A percentile compares a stretch with the other conserved stretches of the same genome.
These are phyloP conservation scores for Apiotrichum akiyoshidainum DNA, from an alignment of 1,284 basidiomycete genomes.

Conservation along the genomic window DNA sequence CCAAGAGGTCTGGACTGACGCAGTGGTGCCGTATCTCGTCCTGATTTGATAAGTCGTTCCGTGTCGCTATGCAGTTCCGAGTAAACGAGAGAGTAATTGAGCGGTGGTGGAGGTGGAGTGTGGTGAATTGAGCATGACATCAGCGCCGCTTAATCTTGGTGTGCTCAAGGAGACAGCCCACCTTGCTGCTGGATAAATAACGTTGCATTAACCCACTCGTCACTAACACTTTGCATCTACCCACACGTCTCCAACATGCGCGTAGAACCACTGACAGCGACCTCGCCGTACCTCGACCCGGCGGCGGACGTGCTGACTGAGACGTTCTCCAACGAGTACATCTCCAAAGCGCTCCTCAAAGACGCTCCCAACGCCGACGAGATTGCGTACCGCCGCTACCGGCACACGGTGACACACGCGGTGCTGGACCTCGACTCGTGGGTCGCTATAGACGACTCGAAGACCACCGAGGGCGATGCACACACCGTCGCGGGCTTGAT, in stretches of 20 bases:
- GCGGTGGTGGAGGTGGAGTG: too few species aligned
- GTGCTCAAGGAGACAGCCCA: too few species aligned
- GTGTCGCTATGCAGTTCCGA: too few species aligned
- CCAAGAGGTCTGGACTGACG: slow-evolving; percentile 4
- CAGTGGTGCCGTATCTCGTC: not conserved
- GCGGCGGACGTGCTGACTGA: not conserved
- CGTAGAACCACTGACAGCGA: slow-evolving; percentile 1
- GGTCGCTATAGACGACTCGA: not conserved
- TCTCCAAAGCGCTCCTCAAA: not conserved
- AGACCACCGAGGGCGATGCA: not conserved
- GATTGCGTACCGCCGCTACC: slow-evolving; percentile 2
- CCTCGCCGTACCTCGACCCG: slow-evolving; percentile 1
- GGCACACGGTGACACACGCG: slow-evolving; percentile 1
- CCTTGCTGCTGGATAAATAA: too few species aligned
- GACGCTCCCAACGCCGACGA: not conserved
- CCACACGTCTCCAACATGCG: not conserved
- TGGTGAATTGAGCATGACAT: too few species aligned
- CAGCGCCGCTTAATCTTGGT: too few species aligned
- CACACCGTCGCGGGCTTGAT: not conserved
- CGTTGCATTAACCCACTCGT: too few species aligned
- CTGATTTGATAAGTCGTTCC: not conserved
- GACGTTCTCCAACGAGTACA: slow-evolving; percentile 3
- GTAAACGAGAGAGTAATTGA: too few species aligned
- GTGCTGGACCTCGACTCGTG: slow-evolving; percentile 4
- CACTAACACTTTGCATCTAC: not conserved